These are phyloP conservation scores for Setaria italica DNA, from an alignment of 202 grass and related monocot genomes.

Conservation along the genomic window DNA sequence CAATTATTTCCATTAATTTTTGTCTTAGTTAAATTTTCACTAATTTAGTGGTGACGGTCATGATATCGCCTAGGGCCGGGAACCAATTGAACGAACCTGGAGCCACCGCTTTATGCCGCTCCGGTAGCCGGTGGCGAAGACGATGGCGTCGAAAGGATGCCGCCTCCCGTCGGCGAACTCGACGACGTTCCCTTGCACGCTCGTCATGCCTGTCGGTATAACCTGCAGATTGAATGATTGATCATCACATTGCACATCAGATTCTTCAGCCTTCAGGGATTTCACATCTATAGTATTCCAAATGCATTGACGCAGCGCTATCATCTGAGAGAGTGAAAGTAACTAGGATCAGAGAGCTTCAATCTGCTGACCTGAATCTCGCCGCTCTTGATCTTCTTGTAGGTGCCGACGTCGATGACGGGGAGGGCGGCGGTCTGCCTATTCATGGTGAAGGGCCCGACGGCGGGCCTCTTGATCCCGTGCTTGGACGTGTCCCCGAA, in stretches of 20 bases:
- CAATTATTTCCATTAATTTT: neutral
- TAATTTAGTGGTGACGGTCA: neutral
- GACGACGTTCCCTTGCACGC: conserved; percentile 49
- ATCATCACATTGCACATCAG: neutral
- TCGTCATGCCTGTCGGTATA: conserved; percentile 33
- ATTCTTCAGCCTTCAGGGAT: neutral
- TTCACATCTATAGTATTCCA: too few relatives aligned
- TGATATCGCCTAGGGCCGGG: neutral
- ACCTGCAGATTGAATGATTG: conserved; percentile 39
- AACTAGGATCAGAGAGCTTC: neutral
- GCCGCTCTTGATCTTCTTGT: conserved; percentile 54
- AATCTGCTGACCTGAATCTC: conserved; percentile 44
- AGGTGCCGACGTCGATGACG: conserved; percentile 61
- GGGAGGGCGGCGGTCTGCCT: neutral
- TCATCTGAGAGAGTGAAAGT: neutral
- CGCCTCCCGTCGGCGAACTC: conserved; percentile 48
- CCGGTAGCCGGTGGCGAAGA: conserved; percentile 64
- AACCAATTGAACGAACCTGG: conserved; percentile 19
- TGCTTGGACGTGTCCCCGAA: conserved; percentile 62
- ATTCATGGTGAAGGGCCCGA: conserved; percentile 47
- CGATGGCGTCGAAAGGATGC: conserved; percentile 52
- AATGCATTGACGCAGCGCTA: neutral
- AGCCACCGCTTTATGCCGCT: conserved; percentile 56
- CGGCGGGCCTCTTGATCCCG: conserved; percentile 48
- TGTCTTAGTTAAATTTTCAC: too few relatives aligned